phyloP scores from a whole-genome alignment of 1,284 basidiomycete species.

The Athelia psychrophila region DNA sequence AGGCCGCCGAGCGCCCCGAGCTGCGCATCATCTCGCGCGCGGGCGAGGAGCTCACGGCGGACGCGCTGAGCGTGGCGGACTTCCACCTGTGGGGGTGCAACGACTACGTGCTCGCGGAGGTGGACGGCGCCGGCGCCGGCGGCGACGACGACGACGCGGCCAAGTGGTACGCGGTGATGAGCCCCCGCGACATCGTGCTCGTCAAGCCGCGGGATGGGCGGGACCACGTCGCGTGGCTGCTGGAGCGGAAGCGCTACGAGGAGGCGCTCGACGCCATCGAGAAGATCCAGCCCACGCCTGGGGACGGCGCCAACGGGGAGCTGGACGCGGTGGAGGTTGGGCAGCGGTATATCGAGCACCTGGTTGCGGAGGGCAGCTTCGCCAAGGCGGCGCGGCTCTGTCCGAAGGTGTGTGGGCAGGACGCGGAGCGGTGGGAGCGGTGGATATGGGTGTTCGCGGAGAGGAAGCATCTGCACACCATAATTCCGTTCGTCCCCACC shows the following conservation, averaged over 20 bases:
- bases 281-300: constrained; percentile 41
- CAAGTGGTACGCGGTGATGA: constrained; percentile 74
- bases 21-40: constrained; percentile 86
- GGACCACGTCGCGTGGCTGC: constrained; percentile 93
- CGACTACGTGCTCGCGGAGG: constrained; percentile 77
- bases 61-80: constrained; percentile 78
- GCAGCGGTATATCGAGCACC: constrained; percentile 78
- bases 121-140: constrained; percentile 30
- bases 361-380: constrained; percentile 75
- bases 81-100: constrained; percentile 90
- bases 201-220: constrained; percentile 84
- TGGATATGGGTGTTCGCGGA: constrained; percentile 94
- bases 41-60: constrained; percentile 88
- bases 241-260: constrained; percentile 83
- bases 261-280: constrained; percentile 90
- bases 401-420: constrained; percentile 82
- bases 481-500: constrained; percentile 90
- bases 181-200: constrained; percentile 84
- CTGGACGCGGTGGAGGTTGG: constrained; percentile 70
- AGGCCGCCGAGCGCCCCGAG: constrained; percentile 86
- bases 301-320: constrained; percentile 19
- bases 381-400: constrained; percentile 83
- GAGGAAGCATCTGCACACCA: constrained; percentile 76
- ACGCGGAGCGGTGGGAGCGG: constrained; percentile 87
- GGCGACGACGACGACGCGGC: constrained; percentile 13